Evolutionary conservation across 2,329 filamentous ascomycete genomes (phyloP).

Genomic region (Fusarium nurragi): DNA sequence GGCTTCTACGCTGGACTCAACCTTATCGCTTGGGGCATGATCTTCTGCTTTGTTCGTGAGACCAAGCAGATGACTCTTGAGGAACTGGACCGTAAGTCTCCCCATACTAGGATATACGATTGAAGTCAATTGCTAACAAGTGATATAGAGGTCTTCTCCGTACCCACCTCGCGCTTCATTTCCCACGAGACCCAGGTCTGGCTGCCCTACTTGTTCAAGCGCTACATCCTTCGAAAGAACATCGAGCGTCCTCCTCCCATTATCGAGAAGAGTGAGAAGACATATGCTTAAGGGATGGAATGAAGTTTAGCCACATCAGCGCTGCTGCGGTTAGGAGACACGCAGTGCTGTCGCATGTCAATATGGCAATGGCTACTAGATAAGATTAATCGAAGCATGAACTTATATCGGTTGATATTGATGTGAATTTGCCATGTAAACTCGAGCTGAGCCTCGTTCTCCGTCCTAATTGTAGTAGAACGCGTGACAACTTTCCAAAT

Average conservation of each 20-base stretch:
- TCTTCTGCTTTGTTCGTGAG: conserved; percentile 60
- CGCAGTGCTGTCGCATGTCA: no score
- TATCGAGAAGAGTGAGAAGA: conserved; percentile 20
- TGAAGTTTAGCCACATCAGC: background rate
- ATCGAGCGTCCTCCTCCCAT: conserved; percentile 8
- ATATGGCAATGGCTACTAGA: no score
- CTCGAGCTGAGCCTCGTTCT: no score
- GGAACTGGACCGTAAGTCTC: conserved; percentile 56
- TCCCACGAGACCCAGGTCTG: conserved; percentile 45
- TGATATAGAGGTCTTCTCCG: conserved; percentile 53
- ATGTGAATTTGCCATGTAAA: no score
- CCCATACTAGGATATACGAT: fast-evolving
- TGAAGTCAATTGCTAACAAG: background rate
- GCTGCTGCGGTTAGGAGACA: background rate
- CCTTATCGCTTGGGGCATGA: conserved; percentile 62
- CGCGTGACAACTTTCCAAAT: no score
- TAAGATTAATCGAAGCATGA: no score
- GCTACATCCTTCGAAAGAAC: conserved; percentile 16
- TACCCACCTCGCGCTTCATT: conserved; percentile 56
- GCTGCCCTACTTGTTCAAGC: conserved; percentile 37
- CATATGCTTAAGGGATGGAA: background rate
- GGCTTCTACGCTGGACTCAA: conserved; percentile 67
- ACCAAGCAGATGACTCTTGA: conserved; percentile 64
- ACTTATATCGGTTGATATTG: no score
- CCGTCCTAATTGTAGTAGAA: no score